Evolutionary conservation across 441 rosid genomes (phyloP).

Genomic region (Macaranga tanarius): DNA sequence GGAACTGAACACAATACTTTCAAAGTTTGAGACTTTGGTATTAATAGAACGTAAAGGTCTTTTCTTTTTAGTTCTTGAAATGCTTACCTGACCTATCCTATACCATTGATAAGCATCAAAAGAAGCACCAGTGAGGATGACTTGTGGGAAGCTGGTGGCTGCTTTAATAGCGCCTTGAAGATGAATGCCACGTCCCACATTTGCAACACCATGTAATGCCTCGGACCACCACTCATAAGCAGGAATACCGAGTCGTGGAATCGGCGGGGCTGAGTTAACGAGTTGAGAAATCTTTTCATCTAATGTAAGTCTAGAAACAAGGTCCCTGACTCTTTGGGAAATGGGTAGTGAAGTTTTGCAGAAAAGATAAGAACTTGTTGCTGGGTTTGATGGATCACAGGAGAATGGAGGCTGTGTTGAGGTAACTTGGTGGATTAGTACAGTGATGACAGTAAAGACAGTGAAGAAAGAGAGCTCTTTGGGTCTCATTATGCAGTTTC

Average conservation of each 20-base stretch:
- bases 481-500: conserved; percentile 6
- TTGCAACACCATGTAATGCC: conserved; percentile 89
- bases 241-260: conserved; percentile 80
- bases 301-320: conserved; percentile 61
- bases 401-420: conserved; percentile 31
- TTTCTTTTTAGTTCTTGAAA: no score
- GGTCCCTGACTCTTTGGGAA: conserved; percentile 61
- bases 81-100: conserved; percentile 84
- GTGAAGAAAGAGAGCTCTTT: background rate
- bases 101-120: conserved; percentile 84
- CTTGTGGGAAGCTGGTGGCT: conserved; percentile 97
- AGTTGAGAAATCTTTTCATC: conserved; percentile 75
- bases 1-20: background rate
- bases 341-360: conserved; percentile 54
- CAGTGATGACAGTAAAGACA: background rate
- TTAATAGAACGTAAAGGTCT: background rate
- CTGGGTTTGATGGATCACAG: conserved; percentile 27
- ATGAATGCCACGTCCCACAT: conserved; percentile 83
- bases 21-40: background rate
- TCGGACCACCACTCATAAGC: conserved; percentile 99
- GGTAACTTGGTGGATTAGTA: conserved; percentile 12
- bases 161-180: conserved; percentile 63
- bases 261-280: conserved; percentile 61
- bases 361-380: conserved; percentile 38
- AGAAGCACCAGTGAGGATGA: conserved; percentile 86